These are phyloP conservation scores for Citrullus mucosospermus DNA, from an alignment of 306 rosid species.

Conservation along the genomic window DNA sequence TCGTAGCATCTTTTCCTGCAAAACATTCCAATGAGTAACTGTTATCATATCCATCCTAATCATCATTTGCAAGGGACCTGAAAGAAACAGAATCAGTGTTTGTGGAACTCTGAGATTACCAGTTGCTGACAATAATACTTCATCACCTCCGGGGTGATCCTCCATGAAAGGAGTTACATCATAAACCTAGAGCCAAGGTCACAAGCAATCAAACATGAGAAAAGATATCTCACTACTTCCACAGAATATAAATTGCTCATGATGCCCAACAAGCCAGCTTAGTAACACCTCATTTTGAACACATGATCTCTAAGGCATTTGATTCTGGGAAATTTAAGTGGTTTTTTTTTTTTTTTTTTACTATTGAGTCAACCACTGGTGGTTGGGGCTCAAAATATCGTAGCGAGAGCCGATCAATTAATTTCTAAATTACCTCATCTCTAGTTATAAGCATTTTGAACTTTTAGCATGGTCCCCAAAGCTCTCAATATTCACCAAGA, in stretches of 20 bases:
- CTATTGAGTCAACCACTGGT: neutral
- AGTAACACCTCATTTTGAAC: neutral
- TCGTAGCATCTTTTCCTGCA: conserved; percentile 86
- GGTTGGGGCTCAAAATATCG: neutral
- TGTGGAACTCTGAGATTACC: conserved; percentile 26
- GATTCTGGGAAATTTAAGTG: neutral
- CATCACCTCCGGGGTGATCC: conserved; percentile 96
- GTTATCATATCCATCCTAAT: neutral
- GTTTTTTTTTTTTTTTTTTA: neutral
- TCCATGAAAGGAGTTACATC: conserved; percentile 91
- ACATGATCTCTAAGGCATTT: neutral
- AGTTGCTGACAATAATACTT: conserved; percentile 73
- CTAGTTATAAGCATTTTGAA: neutral
- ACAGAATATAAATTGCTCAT: neutral
- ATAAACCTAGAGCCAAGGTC: conserved; percentile 41
- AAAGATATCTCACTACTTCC: neutral
- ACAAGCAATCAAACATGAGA: neutral
- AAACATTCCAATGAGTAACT: neutral
- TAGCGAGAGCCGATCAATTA: neutral
- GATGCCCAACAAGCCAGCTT: neutral
- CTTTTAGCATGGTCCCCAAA: neutral
- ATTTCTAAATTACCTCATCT: neutral
- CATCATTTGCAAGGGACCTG: neutral
- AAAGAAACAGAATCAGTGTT: neutral
- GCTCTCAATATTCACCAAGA: neutral